Base-by-base conservation (phyloP, 2,329 filamentous ascomycete species). In the Lasiodiplodia hormozganensis region DNA sequence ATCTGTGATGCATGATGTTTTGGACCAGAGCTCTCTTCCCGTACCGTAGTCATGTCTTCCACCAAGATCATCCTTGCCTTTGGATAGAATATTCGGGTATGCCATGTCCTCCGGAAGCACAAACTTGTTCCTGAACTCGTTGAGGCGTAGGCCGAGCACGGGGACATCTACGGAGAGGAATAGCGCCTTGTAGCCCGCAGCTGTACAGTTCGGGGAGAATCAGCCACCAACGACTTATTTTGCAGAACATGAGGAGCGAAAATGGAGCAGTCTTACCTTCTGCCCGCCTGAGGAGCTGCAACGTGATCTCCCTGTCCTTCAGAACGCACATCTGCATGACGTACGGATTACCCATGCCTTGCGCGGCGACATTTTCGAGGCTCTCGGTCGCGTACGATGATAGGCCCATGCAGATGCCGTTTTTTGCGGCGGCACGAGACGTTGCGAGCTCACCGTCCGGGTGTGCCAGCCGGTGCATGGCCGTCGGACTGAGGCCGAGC, bases 391-490 rank as follows among this genome's bases (percentile, higher is more conserved):
- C 83, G 1, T 89, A 89, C 2, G 90, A 92, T 70, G 85, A 89
- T 66, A 92, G 80, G 66, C 87, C 87, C 76, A 88, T 91, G 0
- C 90, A 89, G 0, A 92, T 82, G 1, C 83, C 81, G 1, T 89
- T 80, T 31, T 86, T 84, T 4, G 84, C 83, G 69, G 88, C 90
- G 1, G 87, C 88, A 23, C 82, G 79, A 0, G 89, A 88, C 0
- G 87, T 84, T 0, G 87, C 89, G 0, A 84, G 79, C 73, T 93
- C 90, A 21, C 85, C 86, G 71, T 91, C 87, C 0, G 82, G 76
- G 71, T 93, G 89, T 73, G 90, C 89, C 31, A 91, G 85, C 0
- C 80, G 80, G 71, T 92, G 89, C 1, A 91, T 88, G 1, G 90
- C 90, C 1, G 92, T 82, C 0, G 90, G 90, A 4, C 75, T 75